Percentiles rank a stretch among this genome's conserved stretches.
phyloP scores from a whole-genome alignment of 805 yeast genomes.

The Pichia ethanolica region DNA sequence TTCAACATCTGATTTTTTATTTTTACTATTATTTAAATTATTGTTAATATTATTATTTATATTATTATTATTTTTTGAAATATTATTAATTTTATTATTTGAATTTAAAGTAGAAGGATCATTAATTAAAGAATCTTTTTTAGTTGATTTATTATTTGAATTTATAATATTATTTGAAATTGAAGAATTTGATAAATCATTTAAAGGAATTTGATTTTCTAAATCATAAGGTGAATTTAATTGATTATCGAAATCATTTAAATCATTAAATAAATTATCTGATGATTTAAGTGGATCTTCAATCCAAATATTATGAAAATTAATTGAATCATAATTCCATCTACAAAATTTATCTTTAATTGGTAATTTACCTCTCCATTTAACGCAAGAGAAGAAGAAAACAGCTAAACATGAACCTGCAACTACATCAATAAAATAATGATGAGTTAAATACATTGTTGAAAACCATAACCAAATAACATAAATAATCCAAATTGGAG shows the following conservation, averaged over 20 bases:
- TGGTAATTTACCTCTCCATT: conserved; percentile 54
- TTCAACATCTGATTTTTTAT: background rate
- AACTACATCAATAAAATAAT: conserved; percentile 86
- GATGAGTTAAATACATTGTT: conserved; percentile 96
- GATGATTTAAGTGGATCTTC: conserved; percentile 20
- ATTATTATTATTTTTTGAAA: background rate
- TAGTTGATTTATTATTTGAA: background rate
- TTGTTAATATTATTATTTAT: background rate
- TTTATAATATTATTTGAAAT: background rate
- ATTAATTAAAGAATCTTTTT: background rate
- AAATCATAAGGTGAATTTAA: conserved; percentile 2
- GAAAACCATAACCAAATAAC: conserved; percentile 98
- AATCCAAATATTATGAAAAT: conserved; percentile 9
- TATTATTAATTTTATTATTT: no score
- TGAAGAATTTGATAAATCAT: background rate
- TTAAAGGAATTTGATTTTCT: conserved; percentile 9
- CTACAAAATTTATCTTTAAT: conserved; percentile 47
- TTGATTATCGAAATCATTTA: background rate
- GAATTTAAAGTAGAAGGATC: background rate
- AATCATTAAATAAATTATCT: conserved; percentile 1
- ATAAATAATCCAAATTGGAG: conserved; percentile 63
- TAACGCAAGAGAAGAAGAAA: conserved; percentile 60
- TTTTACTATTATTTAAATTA: background rate
- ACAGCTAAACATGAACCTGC: conserved; percentile 88
- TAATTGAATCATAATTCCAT: conserved; percentile 14